A percentile compares a stretch with the other conserved stretches of the same genome.
Evolutionary conservation across 1,284 basidiomycete species (phyloP).

Genomic region (Schizophyllum amplum): DNA sequence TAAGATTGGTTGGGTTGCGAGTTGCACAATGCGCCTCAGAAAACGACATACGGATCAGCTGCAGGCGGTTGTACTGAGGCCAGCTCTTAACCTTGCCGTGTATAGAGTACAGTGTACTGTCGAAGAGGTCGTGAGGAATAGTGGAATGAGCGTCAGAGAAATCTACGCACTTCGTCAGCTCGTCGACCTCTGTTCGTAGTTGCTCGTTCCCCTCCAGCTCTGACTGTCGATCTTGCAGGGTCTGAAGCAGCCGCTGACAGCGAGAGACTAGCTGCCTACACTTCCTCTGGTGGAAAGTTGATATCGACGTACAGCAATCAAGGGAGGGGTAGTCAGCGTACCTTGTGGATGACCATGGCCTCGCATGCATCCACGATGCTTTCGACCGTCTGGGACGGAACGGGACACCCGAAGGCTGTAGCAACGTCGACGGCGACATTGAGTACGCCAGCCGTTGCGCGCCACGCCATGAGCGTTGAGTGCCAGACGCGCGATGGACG

Average conservation of each 20-base stretch:
- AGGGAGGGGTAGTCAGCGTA: background rate
- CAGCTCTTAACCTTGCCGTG: background rate
- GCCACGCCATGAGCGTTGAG: background rate
- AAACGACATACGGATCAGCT: background rate
- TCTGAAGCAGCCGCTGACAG: background rate
- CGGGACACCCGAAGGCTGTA: background rate
- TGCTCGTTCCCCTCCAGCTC: background rate
- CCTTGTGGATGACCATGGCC: background rate
- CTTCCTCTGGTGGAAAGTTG: background rate
- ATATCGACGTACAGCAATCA: too few relatives aligned
- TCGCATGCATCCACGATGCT: background rate
- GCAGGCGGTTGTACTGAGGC: background rate
- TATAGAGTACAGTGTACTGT: background rate
- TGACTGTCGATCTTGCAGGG: background rate
- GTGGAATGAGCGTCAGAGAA: background rate
- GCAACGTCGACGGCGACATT: background rate
- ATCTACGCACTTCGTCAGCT: background rate
- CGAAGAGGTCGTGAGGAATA: background rate
- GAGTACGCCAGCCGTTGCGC: background rate
- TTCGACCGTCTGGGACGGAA: background rate
- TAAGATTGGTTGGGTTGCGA: too few relatives aligned
- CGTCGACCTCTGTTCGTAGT: background rate
- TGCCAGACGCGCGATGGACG: background rate
- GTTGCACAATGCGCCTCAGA: too few relatives aligned
- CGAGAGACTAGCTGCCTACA: background rate